Conservation (phyloP, 129 eudicot species). For the Glebionis coronaria region DNA sequence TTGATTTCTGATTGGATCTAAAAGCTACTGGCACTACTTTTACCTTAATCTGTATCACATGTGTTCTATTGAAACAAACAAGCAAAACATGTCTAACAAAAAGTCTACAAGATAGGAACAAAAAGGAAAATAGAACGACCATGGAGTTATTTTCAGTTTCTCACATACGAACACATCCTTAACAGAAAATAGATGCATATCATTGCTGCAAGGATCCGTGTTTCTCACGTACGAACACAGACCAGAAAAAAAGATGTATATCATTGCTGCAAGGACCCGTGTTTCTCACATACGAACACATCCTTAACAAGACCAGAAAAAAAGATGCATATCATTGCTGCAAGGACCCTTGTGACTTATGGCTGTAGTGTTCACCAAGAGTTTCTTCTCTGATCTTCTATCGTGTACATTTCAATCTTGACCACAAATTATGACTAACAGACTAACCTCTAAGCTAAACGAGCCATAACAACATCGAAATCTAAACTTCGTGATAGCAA, state of each 20-base stretch:
- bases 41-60: neutral
- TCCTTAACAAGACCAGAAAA: neutral
- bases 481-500: neutral
- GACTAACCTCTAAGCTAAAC: no score
- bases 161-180: constrained; percentile 6
- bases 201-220: neutral
- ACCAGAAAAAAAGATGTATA: neutral
- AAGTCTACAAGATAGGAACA: neutral
- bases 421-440: neutral
- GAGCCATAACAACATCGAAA: neutral
- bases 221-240: constrained; percentile 2
- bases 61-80: neutral
- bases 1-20: constrained; percentile 2
- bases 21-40: neutral
- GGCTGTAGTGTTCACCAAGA: neutral
- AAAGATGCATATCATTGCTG: neutral
- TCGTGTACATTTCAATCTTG: constrained; percentile 11
- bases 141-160: neutral
- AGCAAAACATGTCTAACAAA: constrained; percentile 4
- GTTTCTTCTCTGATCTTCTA: neutral
- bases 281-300: constrained; percentile 5
- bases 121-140: neutral
- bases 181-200: neutral
- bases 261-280: no score
- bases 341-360: neutral